phyloP scores from a whole-genome alignment of 495 filamentous ascomycete genomes.

The Hypoxylon fuscum region DNA sequence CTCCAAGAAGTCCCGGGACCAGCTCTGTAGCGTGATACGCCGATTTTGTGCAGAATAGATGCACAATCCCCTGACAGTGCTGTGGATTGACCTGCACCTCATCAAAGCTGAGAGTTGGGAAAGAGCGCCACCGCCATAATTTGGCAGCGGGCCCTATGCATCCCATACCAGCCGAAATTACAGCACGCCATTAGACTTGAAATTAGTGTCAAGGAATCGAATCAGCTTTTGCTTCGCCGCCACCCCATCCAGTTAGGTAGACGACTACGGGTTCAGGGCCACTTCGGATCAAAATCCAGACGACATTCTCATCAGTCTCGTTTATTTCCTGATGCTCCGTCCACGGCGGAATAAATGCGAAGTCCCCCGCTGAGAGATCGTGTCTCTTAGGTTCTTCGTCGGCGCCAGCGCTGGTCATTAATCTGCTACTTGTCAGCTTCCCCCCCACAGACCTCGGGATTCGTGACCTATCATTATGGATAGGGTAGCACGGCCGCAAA shows the following conservation, averaged over 20 bases:
- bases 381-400: conserved; percentile 58
- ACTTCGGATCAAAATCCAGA: conserved; percentile 68
- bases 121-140: conserved; percentile 9
- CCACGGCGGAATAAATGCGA: conserved; percentile 70
- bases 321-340: conserved; percentile 75
- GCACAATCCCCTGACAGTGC: conserved; percentile 12
- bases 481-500: background rate
- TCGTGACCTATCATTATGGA: conserved; percentile 1
- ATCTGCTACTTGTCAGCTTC: conserved; percentile 29
- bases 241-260: conserved; percentile 67
- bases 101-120: conserved; percentile 3
- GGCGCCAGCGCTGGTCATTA: conserved; percentile 52
- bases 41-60: conserved; percentile 48
- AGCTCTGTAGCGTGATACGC: conserved; percentile 54
- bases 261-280: conserved; percentile 65
- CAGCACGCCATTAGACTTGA: conserved; percentile 7
- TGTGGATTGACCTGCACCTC: conserved; percentile 11
- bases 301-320: conserved; percentile 63
- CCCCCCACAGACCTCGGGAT: background rate
- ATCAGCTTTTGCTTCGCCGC: conserved; percentile 43
- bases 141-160: conserved; percentile 7
- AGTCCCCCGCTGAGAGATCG: conserved; percentile 66
- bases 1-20: conserved; percentile 46
- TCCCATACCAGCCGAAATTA: conserved; percentile 2
- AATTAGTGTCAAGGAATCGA: conserved; percentile 18